Evolutionary conservation across 2,329 filamentous ascomycete genomes (phyloP), one percentile per base, ranked within the genome.

Genomic region (Rhytidhysteron rufulum): DNA sequence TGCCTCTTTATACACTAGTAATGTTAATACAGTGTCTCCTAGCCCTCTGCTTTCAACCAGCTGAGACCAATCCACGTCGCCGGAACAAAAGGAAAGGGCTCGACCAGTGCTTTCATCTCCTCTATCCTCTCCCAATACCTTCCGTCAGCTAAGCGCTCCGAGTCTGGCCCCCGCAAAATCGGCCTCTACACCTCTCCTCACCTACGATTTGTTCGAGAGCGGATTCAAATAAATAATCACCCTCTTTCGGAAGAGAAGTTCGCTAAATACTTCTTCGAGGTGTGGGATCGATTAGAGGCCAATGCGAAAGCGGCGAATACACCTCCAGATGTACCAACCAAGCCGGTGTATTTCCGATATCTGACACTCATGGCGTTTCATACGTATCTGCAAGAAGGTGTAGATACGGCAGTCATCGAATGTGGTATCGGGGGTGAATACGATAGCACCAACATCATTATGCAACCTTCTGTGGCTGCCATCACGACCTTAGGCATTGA

Each of bases 381-480:
- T 56, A 77, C 83, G 2, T 98, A 95, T 53, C 58, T 94, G 19
- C 65, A 74, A 34, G 85, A 93, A 60, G 83, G 84, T 1, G 82
- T 96, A 0, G 75, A 83, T 47, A 81, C 81, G 15, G 90, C 88
- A 0, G 81, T 97, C 8, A 77, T 97, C 24, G 93, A 98, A 67
- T 95, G 88, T 55, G 93, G 93, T 1, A 94, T 97, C 48, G 93
- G 93, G 13, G 93, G 90, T 35, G 88, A 95, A 67, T 89, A 89
- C 56, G 91, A 97, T 58, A 85, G 86, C 20, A 98, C 93, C 8
- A 97, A 97, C 57, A 78, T 97, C 17, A 66, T 98, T 5, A 71
- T 75, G 9, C 74, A 78, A 10, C 85, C 89, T 1, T 82, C 79
- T 5, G 83, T 82, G 1, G 78, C 82, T 1, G 86, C 85, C 0